phyloP scores from a whole-genome alignment of 2,329 filamentous ascomycete species.

The Diaporthe sp. region DNA sequence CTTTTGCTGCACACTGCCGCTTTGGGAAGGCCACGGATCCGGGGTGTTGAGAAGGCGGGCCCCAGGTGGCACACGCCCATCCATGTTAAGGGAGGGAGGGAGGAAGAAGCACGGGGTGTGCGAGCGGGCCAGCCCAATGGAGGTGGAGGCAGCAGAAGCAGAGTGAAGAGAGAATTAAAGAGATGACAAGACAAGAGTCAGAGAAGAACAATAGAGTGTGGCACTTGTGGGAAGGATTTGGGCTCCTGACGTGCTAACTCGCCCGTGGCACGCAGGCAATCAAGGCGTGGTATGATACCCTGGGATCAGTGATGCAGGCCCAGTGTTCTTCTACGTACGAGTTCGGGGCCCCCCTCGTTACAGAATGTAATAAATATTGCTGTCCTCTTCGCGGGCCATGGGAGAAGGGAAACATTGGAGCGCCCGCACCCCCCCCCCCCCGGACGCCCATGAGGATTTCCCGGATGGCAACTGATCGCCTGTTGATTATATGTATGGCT shows the following conservation, averaged over 20 bases:
- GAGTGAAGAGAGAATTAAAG: neutral
- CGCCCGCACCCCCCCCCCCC: neutral
- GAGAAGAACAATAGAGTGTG: neutral
- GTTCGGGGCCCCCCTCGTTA: neutral
- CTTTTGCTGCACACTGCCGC: conserved; percentile 30
- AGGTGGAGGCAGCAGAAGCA: conserved; percentile 4
- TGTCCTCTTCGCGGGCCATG: neutral
- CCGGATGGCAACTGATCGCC: conserved; percentile 1
- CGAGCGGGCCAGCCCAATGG: neutral
- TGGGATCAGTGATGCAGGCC: conserved; percentile 1
- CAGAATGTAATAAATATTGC: neutral
- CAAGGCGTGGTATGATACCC: conserved; percentile 2
- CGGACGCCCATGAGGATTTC: neutral
- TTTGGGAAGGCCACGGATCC: conserved; percentile 24
- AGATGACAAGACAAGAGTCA: neutral
- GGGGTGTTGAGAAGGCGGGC: neutral
- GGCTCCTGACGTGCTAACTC: neutral
- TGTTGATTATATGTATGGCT: neutral
- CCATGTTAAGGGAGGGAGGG: neutral
- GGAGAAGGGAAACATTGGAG: neutral
- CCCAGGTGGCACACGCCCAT: conserved; percentile 5
- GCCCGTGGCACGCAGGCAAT: neutral
- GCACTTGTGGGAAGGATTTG: neutral
- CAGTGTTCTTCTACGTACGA: neutral
- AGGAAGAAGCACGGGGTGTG: too few species aligned